phyloP scores from a whole-genome alignment of 148 eudicot genomes.

The Rhododendron mucronatum region DNA sequence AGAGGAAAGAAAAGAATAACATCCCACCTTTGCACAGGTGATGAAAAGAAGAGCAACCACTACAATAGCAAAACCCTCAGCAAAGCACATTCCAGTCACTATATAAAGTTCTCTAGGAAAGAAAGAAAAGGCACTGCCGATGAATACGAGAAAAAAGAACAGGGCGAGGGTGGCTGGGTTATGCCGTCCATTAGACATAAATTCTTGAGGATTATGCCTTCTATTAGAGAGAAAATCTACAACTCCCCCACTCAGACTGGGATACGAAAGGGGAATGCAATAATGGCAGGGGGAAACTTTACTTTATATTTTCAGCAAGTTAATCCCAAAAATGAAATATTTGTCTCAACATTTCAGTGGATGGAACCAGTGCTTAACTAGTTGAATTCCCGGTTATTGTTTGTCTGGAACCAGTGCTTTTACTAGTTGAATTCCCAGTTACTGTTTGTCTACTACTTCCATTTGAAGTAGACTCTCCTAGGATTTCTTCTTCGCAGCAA shows the following conservation, averaged over 20 bases:
- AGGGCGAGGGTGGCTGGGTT: no score
- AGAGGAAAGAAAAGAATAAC: no score
- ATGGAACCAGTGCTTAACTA: no score
- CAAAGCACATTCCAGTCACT: not conserved
- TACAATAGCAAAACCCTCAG: not conserved
- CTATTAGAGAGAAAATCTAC: not conserved
- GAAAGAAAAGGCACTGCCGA: no score
- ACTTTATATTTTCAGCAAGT: not conserved
- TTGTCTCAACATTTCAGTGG: no score
- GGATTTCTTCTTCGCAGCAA: not conserved
- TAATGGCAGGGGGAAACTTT: not conserved
- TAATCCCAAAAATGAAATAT: not conserved
- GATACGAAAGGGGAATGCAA: no score
- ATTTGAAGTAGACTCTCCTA: not conserved
- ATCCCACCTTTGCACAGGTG: not conserved
- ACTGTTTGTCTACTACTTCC: not conserved
- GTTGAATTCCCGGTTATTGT: no score
- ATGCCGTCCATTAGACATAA: not conserved
- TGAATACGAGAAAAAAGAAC: no score
- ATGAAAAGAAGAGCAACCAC: not conserved
- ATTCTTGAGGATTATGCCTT: not conserved
- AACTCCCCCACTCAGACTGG: no score
- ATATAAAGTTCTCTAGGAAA: not conserved
- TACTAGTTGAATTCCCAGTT: not conserved
- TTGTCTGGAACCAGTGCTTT: not conserved